A percentile compares a stretch with the other conserved stretches of the same genome.
These are phyloP conservation scores for Erodium texanum DNA, from an alignment of 441 rosid species.

Conservation along the genomic window DNA sequence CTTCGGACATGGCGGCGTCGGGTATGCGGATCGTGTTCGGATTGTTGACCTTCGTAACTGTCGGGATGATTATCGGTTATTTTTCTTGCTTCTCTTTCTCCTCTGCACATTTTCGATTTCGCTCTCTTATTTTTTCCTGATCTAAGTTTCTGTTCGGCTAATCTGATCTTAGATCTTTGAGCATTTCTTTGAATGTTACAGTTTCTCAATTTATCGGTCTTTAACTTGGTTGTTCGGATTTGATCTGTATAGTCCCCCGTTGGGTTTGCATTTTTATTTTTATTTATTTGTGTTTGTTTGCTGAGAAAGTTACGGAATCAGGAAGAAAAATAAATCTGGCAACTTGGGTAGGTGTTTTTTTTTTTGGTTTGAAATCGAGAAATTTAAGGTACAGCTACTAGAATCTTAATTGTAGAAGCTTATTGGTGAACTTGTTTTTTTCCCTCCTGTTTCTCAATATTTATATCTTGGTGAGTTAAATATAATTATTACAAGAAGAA, in stretches of 20 bases:
- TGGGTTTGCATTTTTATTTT: not conserved
- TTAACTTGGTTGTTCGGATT: not conserved
- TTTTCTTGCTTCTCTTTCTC: not conserved
- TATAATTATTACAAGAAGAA: not conserved
- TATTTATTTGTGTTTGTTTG: not conserved
- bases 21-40: constrained; percentile 69
- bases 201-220: not conserved
- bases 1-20: constrained; percentile 33
- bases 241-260: not conserved
- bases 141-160: too few species aligned
- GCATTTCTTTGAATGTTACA: not conserved
- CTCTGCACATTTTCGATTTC: not conserved
- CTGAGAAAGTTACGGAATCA: not conserved
- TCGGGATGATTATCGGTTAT: constrained; percentile 85
- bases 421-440: not conserved
- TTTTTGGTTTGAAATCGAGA: not conserved
- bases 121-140: not conserved
- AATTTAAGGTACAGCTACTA: too few species aligned
- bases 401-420: not conserved
- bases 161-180: not conserved
- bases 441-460: not conserved
- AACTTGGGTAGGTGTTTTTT: not conserved
- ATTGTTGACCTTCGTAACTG: constrained; percentile 73
- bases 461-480: too few species aligned
- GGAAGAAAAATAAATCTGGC: not conserved